Percentiles rank a stretch among this genome's conserved stretches.
These are phyloP conservation scores for Cyclanthera cordifolia DNA, from an alignment of 306 rosid genomes.

Conservation along the genomic window DNA sequence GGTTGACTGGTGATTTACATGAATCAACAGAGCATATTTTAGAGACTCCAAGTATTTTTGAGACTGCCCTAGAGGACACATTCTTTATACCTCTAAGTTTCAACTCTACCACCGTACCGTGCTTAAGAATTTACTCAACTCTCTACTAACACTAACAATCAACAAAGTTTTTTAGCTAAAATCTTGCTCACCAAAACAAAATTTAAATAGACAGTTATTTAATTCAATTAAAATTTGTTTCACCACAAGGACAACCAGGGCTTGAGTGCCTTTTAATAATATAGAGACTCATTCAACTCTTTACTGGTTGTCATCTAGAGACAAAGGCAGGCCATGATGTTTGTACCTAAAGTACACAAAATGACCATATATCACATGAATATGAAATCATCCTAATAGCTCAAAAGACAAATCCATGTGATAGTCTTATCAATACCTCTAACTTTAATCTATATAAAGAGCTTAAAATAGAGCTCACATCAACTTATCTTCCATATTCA, in stretches of 20 bases:
- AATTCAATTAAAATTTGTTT: neutral
- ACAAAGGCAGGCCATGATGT: conserved; percentile 2
- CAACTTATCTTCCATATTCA: conserved; percentile 3
- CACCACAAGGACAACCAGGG: no score
- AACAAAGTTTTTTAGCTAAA: conserved; percentile 1
- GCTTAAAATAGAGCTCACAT: conserved; percentile 1
- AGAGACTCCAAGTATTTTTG: no score
- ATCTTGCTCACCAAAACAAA: neutral
- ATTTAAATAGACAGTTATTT: neutral
- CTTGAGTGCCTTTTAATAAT: no score
- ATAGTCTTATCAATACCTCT: neutral
- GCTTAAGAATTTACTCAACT: no score
- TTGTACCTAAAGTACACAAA: neutral
- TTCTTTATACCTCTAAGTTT: no score
- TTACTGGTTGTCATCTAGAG: neutral
- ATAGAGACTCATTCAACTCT: neutral
- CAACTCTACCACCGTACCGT: no score
- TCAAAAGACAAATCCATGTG: conserved; percentile 24
- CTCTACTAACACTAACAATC: neutral
- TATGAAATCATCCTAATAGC: neutral
- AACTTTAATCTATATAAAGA: conserved; percentile 24
- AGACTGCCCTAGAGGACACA: no score
- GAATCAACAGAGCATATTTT: no score
- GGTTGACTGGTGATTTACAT: no score
- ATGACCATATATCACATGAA: conserved; percentile 1